Conservation (phyloP, 805 yeast genomes). For the Spathaspora passalidarum region DNA sequence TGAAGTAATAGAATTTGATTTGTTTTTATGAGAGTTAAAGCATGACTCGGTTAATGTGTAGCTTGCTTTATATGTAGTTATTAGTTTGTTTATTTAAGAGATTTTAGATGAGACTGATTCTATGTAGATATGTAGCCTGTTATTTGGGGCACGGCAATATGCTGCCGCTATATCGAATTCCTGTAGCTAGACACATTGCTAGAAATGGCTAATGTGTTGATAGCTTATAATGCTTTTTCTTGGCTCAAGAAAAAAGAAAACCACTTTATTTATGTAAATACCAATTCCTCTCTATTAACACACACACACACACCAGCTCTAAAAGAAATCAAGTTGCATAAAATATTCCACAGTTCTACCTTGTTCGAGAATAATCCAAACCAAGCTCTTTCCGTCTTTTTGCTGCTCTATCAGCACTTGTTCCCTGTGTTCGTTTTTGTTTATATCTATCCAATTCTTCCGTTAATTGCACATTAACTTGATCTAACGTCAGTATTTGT, state of each 20-base stretch:
- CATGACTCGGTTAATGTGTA: not conserved
- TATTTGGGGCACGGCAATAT: not conserved
- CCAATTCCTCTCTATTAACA: too few relatives aligned
- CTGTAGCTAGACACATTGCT: too few relatives aligned
- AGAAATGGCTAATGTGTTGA: too few relatives aligned
- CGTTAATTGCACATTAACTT: conserved; percentile 23
- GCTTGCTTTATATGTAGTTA: not conserved
- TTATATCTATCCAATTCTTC: conserved; percentile 16
- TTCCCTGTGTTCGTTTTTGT: not conserved
- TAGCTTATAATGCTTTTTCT: too few relatives aligned
- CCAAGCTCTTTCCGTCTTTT: conserved; percentile 19
- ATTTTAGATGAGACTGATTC: not conserved
- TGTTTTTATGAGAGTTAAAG: not conserved
- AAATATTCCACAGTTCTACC: not conserved
- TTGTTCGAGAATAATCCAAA: conserved; percentile 14
- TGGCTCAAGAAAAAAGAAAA: too few relatives aligned
- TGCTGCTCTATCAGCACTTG: conserved; percentile 8
- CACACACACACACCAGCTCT: too few relatives aligned
- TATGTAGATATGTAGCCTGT: not conserved
- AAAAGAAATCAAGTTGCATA: not conserved
- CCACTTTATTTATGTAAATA: too few relatives aligned
- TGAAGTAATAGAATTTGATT: conserved; percentile 14
- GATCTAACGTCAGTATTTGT: conserved; percentile 22
- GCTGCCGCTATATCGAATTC: too few relatives aligned
- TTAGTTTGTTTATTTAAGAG: not conserved